Conservation (phyloP, 1,284 basidiomycete genomes). For the Malassezia vespertilionis region DNA sequence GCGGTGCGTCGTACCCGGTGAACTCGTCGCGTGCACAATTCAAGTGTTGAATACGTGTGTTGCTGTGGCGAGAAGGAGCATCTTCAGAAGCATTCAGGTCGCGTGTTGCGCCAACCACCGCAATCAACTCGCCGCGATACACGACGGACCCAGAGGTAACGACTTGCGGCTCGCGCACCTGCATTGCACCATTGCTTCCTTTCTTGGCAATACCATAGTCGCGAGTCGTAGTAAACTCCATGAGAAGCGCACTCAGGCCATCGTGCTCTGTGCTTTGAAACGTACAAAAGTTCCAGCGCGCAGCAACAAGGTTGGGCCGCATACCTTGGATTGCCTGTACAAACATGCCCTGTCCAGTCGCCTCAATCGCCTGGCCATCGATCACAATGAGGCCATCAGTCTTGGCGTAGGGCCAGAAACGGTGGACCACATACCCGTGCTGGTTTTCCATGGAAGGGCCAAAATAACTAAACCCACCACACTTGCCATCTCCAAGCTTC, state of each 20-base stretch:
- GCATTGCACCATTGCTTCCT: neutral
- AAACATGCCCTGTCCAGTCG: slow-evolving; percentile 76
- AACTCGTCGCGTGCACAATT: slow-evolving; percentile 56
- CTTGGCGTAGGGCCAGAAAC: slow-evolving; percentile 49
- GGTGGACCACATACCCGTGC: slow-evolving; percentile 39
- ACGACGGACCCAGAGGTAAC: slow-evolving; percentile 78
- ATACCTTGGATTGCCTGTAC: slow-evolving; percentile 97
- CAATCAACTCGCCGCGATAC: slow-evolving; percentile 62
- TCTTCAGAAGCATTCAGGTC: slow-evolving; percentile 38
- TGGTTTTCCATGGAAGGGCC: slow-evolving; percentile 51
- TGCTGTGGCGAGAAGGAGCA: slow-evolving; percentile 55
- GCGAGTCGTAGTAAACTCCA: slow-evolving; percentile 77
- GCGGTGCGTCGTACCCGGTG: slow-evolving; percentile 72
- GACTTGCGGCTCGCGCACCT: slow-evolving; percentile 23
- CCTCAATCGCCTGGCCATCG: slow-evolving; percentile 58
- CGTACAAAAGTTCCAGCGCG: slow-evolving; percentile 89
- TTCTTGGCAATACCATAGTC: slow-evolving; percentile 26
- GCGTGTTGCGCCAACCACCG: slow-evolving; percentile 53
- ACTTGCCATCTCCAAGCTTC: slow-evolving; percentile 77
- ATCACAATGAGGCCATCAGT: slow-evolving; percentile 62
- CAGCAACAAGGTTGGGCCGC: slow-evolving; percentile 84
- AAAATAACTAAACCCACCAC: slow-evolving; percentile 83
- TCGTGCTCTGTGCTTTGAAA: slow-evolving; percentile 57
- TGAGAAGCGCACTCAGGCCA: slow-evolving; percentile 67
- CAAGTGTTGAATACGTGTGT: slow-evolving; percentile 61